phyloP scores from a whole-genome alignment of 257 asterid genomes.

The Osmanthus fragrans region DNA sequence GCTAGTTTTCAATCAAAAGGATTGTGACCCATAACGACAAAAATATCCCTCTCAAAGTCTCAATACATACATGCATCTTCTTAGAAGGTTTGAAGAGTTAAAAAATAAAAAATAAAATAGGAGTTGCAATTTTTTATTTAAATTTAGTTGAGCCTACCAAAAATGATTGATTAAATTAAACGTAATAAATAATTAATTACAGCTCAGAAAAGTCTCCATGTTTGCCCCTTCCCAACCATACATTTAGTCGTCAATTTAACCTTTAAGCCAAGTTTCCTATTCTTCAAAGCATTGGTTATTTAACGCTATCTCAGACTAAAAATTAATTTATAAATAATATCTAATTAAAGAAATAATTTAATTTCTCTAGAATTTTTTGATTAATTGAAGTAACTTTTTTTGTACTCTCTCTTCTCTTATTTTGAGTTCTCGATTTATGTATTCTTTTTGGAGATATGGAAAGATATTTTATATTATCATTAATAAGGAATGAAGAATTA shows the following conservation, averaged over 20 bases:
- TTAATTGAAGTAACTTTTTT: no score
- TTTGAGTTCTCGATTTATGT: no score
- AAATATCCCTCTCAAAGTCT: not conserved
- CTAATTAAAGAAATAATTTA: no score
- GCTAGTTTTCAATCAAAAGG: not conserved
- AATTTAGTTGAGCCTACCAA: no score
- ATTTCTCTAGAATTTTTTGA: no score
- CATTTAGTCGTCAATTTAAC: slow-evolving; percentile 24
- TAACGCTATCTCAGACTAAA: slow-evolving; percentile 8
- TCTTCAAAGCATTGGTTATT: slow-evolving; percentile 26
- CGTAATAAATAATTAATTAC: not conserved
- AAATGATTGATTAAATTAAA: not conserved
- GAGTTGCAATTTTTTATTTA: no score
- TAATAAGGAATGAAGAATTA: no score
- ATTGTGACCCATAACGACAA: not conserved
- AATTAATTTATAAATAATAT: not conserved
- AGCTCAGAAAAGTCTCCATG: not conserved
- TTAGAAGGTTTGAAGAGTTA: not conserved
- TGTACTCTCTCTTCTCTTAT: no score
- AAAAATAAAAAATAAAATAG: not conserved
- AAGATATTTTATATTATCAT: no score
- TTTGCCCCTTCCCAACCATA: slow-evolving; percentile 22
- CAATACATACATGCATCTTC: not conserved
- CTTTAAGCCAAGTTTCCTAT: slow-evolving; percentile 22
- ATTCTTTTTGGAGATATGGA: no score